Percentiles rank a stretch among this genome's conserved stretches.
phyloP scores from a whole-genome alignment of 305 asterid genomes.

The Fraxinus greggii region DNA sequence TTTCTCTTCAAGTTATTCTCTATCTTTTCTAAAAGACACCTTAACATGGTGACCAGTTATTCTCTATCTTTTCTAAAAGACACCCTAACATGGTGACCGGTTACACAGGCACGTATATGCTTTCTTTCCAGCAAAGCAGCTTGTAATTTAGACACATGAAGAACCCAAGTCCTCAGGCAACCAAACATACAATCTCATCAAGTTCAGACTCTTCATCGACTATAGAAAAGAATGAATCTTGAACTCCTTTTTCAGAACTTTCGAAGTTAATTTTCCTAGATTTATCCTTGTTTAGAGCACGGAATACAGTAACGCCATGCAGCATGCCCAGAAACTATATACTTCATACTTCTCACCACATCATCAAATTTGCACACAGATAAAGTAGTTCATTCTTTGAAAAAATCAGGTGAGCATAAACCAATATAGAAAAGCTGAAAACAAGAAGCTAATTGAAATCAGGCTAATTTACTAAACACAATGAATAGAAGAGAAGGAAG shows the following conservation, averaged over 20 bases:
- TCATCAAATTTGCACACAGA: neutral
- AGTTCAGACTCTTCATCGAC: neutral
- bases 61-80: neutral
- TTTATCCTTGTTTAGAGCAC: neutral
- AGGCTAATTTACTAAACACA: neutral
- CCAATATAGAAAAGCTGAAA: neutral
- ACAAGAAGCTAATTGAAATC: neutral
- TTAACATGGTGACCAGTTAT: neutral
- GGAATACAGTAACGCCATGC: neutral
- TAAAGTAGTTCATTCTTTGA: neutral
- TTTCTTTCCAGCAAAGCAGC: neutral
- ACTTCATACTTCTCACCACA: neutral
- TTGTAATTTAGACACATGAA: neutral
- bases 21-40: neutral
- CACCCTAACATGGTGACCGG: neutral
- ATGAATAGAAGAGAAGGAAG: conserved; percentile 2
- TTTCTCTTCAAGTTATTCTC: neutral
- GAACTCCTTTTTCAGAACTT: neutral
- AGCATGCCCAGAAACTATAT: neutral
- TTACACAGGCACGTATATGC: neutral
- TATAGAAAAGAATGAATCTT: neutral
- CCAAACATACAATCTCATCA: neutral
- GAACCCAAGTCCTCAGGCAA: neutral
- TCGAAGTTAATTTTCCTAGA: neutral
- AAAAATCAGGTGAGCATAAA: neutral